Evolutionary conservation across 805 yeast species (phyloP).

Genomic region (Kodamaea kaohsiungensis): DNA sequence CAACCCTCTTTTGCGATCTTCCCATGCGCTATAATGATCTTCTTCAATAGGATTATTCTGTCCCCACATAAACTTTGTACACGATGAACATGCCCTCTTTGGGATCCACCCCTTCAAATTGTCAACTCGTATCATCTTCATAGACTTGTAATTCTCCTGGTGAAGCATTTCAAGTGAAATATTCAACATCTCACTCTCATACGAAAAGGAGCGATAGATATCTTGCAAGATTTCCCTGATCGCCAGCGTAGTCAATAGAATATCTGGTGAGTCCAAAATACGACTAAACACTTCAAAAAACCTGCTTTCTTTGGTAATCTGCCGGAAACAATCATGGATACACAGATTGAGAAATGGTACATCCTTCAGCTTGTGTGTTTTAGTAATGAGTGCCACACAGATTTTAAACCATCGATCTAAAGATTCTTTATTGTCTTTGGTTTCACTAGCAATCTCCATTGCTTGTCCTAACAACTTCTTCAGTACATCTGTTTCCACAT

Average conservation of each 20-base stretch:
- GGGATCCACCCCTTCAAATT: conserved; percentile 62
- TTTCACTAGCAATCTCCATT: conserved; percentile 27
- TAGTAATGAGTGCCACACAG: conserved; percentile 8
- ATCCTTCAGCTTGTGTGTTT: background rate
- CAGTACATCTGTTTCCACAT: background rate
- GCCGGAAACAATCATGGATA: conserved; percentile 34
- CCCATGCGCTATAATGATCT: conserved; percentile 59
- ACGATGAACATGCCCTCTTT: conserved; percentile 65
- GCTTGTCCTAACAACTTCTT: conserved; percentile 21
- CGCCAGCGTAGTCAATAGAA: conserved; percentile 46
- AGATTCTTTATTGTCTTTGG: background rate
- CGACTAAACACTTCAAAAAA: conserved; percentile 56
- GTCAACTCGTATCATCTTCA: conserved; percentile 42
- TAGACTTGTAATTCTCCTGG: conserved; percentile 51
- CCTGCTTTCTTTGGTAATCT: conserved; percentile 19
- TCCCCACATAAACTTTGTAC: conserved; percentile 78
- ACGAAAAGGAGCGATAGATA: conserved; percentile 60
- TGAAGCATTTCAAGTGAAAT: conserved; percentile 57
- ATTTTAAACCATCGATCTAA: conserved; percentile 4
- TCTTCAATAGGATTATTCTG: conserved; percentile 44
- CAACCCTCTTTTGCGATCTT: conserved; percentile 30
- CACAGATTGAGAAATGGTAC: conserved; percentile 23
- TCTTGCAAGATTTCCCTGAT: conserved; percentile 61
- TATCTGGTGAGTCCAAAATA: conserved; percentile 51
- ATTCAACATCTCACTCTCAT: conserved; percentile 58